phyloP scores from a whole-genome alignment of 306 rosid species.

The Acacia confusa region DNA sequence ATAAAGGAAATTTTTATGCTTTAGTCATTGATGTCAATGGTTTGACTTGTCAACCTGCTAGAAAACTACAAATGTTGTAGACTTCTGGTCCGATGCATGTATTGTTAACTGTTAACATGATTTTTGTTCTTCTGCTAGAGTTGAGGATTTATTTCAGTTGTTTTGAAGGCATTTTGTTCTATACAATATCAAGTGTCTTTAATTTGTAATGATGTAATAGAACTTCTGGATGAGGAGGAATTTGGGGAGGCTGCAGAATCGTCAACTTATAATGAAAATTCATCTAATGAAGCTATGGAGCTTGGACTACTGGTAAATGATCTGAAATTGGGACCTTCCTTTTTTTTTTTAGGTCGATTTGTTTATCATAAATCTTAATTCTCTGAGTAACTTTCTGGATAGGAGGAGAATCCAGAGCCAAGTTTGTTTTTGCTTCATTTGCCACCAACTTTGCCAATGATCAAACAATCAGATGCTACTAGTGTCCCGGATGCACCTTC shows the following conservation, averaged over 20 bases:
- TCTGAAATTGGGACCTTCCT: neutral
- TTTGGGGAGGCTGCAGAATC: conserved; percentile 61
- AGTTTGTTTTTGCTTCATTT: conserved; percentile 58
- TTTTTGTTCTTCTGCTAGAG: neutral
- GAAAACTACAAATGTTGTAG: neutral
- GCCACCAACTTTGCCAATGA: conserved; percentile 56
- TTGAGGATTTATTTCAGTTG: conserved; percentile 11
- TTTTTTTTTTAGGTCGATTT: conserved; percentile 13
- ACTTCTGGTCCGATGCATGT: conserved; percentile 18
- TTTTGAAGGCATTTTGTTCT: conserved; percentile 5
- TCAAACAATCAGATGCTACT: conserved; percentile 35
- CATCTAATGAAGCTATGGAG: conserved; percentile 47
- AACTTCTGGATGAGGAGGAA: conserved; percentile 66
- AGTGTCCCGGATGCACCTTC: conserved; percentile 31
- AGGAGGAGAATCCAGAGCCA: conserved; percentile 77
- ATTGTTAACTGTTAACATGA: neutral
- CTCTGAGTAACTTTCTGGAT: conserved; percentile 34
- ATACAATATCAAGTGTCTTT: conserved; percentile 19
- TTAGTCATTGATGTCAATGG: neutral
- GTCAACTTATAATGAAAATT: conserved; percentile 52
- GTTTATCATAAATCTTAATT: conserved; percentile 22
- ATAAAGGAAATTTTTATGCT: conserved; percentile 6
- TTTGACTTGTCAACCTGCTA: neutral
- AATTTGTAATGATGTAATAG: conserved; percentile 42
- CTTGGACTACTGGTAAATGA: conserved; percentile 72